phyloP scores from a whole-genome alignment of 2,329 filamentous ascomycete species.

The Fusarium sp. region DNA sequence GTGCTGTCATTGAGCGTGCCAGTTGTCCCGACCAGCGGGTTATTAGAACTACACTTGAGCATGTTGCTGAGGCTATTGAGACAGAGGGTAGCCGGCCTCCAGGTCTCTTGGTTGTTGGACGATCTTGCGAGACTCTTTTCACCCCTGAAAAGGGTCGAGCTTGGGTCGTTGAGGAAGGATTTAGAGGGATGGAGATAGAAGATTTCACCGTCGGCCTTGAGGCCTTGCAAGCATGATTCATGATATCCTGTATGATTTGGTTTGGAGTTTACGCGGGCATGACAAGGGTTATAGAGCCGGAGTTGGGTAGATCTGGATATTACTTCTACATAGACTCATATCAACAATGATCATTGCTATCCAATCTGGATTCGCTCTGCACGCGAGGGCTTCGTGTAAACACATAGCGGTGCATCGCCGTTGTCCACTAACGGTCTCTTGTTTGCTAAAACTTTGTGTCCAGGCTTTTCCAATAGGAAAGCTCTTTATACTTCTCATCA shows the following conservation, averaged over 20 bases:
- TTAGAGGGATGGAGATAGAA: conserved; percentile 72
- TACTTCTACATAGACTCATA: not conserved
- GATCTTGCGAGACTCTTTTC: conserved; percentile 82
- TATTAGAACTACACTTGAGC: conserved; percentile 83
- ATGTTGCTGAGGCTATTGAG: conserved; percentile 85
- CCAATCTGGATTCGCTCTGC: not conserved
- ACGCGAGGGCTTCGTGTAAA: not conserved
- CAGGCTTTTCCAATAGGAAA: not conserved
- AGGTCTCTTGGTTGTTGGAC: conserved; percentile 85
- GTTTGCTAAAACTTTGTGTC: not conserved
- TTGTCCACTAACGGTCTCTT: not conserved
- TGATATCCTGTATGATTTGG: not conserved
- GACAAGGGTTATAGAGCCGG: conserved; percentile 26
- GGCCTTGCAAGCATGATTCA: conserved; percentile 31
- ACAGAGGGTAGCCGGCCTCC: conserved; percentile 89
- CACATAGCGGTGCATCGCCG: not conserved
- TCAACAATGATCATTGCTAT: not conserved
- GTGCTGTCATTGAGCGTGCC: conserved; percentile 91
- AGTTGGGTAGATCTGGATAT: conserved; percentile 21
- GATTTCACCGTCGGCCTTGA: conserved; percentile 38
- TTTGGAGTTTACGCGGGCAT: conserved; percentile 26
- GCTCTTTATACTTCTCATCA: not conserved
- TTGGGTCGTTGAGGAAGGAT: conserved; percentile 91
- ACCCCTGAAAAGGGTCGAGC: conserved; percentile 64
- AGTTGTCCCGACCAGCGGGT: conserved; percentile 95